A percentile compares a stretch with the other conserved stretches of the same genome.
phyloP scores from a whole-genome alignment of 1,284 basidiomycete genomes.

The Microbotryum scabiosae region DNA sequence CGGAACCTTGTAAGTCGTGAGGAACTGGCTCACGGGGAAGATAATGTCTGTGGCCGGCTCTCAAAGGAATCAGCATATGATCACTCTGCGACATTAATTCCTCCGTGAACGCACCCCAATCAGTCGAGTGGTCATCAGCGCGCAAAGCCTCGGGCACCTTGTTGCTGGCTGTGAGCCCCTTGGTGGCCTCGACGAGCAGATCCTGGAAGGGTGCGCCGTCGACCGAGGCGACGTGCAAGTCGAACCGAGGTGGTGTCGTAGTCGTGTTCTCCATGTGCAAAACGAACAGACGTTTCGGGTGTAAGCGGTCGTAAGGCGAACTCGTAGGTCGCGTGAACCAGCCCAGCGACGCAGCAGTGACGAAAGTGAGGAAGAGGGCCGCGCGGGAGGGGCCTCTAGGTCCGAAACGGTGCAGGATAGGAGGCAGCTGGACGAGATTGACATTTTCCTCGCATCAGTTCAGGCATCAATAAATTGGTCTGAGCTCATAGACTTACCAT shows the following conservation, averaged over 20 bases:
- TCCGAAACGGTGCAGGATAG: constrained; percentile 41
- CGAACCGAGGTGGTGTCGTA: constrained; percentile 59
- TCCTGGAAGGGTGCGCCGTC: constrained; percentile 68
- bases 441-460: not conserved
- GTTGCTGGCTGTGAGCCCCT: constrained; percentile 49
- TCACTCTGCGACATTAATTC: too few relatives aligned
- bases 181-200: constrained; percentile 56
- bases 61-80: not conserved
- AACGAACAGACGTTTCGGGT: constrained; percentile 81
- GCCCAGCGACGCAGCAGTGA: constrained; percentile 40
- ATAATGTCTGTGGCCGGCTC: constrained; percentile 28
- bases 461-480: fast-evolving
- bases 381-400: constrained; percentile 19
- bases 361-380: constrained; percentile 51
- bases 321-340: constrained; percentile 39
- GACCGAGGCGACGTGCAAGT: constrained; percentile 72
- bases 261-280: constrained; percentile 71
- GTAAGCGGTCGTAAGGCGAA: constrained; percentile 67
- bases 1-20: constrained; percentile 65
- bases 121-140: constrained; percentile 32
- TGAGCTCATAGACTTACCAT: constrained; percentile 7
- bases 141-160: constrained; percentile 35
- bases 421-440: constrained; percentile 7
- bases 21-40: constrained; percentile 49
- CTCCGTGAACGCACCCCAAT: constrained; percentile 6